phyloP scores from a whole-genome alignment of 23 red algal species.

The Gracilaria caudata region DNA sequence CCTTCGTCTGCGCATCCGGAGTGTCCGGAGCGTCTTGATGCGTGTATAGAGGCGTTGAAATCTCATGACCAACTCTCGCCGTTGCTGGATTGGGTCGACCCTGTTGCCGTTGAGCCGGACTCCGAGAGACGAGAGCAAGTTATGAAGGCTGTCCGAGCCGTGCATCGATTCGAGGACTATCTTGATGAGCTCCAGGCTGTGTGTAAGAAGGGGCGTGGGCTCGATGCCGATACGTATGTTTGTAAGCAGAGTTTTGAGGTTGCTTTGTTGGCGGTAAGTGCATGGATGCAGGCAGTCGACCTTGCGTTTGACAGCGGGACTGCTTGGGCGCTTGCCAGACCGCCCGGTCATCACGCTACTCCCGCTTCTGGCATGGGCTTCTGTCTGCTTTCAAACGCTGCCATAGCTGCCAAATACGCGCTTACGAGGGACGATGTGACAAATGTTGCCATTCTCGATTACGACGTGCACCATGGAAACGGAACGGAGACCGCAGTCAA shows the following conservation, averaged over 20 bases:
- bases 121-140: constrained; percentile 45
- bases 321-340: constrained; percentile 73
- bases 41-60: constrained; percentile 46
- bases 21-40: constrained; percentile 73
- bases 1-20: constrained; percentile 62
- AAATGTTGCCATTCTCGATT: constrained; percentile 88
- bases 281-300: constrained; percentile 88
- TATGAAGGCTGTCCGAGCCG: constrained; percentile 38
- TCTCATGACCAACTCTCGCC: constrained; percentile 18
- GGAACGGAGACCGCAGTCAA: constrained; percentile 78
- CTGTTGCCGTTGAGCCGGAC: constrained; percentile 5
- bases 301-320: constrained; percentile 27
- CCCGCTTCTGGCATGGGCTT: constrained; percentile 85
- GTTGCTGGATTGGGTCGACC: constrained; percentile 52
- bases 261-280: constrained; percentile 69
- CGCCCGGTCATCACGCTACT: constrained; percentile 99
- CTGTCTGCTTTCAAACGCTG: constrained; percentile 90
- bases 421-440: constrained; percentile 41
- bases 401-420: constrained; percentile 84
- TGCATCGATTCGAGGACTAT: constrained; percentile 79
- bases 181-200: constrained; percentile 68
- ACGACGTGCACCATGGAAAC: constrained; percentile 99
- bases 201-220: constrained; percentile 36
- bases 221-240: constrained; percentile 94
- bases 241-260: constrained; percentile 52